Evolutionary conservation across 225 moss, liverwort and hornwort genomes (phyloP).

Genomic region (Antitrichia curtipendula): DNA sequence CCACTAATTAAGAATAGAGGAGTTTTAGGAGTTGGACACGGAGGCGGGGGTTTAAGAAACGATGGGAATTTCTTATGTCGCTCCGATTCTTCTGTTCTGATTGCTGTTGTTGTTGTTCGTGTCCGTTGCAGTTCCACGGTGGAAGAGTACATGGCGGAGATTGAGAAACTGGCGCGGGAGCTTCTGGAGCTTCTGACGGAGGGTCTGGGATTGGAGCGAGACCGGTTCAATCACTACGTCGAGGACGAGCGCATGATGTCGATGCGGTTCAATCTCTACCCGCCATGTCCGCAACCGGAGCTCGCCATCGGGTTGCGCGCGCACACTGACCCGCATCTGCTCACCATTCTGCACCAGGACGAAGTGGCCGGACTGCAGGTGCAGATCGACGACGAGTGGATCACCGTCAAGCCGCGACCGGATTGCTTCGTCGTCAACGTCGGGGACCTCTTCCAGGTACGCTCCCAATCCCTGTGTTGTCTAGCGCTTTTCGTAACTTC

Average conservation of each 20-base stretch:
- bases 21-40: background rate
- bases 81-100: background rate
- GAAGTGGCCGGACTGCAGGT: conserved; percentile 54
- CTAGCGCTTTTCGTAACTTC: background rate
- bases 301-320: conserved; percentile 47
- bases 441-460: conserved; percentile 59
- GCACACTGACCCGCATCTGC: conserved; percentile 50
- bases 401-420: conserved; percentile 46
- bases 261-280: conserved; percentile 52
- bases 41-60: background rate
- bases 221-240: conserved; percentile 39
- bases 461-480: background rate
- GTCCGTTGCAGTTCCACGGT: conserved; percentile 20
- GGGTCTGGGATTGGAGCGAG: conserved; percentile 29
- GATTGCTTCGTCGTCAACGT: conserved; percentile 54
- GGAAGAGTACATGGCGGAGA: conserved; percentile 43
- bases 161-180: conserved; percentile 23
- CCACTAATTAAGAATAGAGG: background rate
- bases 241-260: conserved; percentile 47
- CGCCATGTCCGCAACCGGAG: conserved; percentile 45
- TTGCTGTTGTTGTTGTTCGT: background rate
- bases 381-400: conserved; percentile 43
- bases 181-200: conserved; percentile 45
- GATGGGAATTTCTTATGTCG: background rate
- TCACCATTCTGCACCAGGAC: conserved; percentile 62